A percentile compares a stretch with the other conserved stretches of the same genome.
Conservation (phyloP, 345 rosid genomes). For the Pseudoturritis turrita region DNA sequence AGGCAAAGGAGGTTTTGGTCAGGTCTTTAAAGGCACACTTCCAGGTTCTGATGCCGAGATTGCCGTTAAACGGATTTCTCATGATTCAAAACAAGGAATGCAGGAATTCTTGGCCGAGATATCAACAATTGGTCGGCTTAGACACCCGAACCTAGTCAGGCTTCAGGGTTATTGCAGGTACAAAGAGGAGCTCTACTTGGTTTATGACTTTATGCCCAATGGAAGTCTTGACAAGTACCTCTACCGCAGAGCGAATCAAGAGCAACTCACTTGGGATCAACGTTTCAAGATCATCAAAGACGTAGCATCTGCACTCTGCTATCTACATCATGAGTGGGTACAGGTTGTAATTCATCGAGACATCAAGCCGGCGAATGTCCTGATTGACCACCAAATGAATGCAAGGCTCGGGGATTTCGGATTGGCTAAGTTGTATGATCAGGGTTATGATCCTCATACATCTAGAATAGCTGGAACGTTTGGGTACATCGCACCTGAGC, state of each 20-base stretch:
- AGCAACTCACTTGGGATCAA: conserved; percentile 34
- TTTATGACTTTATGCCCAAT: conserved; percentile 44
- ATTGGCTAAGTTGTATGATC: conserved; percentile 35
- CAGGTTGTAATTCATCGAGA: conserved; percentile 45
- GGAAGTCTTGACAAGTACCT: conserved; percentile 46
- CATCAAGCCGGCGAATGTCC: conserved; percentile 34
- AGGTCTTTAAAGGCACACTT: conserved; percentile 16
- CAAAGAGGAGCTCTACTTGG: conserved; percentile 35
- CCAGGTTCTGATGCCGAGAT: background rate
- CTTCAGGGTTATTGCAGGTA: conserved; percentile 40
- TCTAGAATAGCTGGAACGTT: conserved; percentile 36
- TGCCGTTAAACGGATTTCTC: conserved; percentile 10
- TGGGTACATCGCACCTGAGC: conserved; percentile 42
- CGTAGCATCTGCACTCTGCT: conserved; percentile 33
- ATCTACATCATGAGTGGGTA: conserved; percentile 46
- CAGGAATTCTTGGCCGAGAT: conserved; percentile 22
- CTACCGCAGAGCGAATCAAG: background rate
- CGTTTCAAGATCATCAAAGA: conserved; percentile 36
- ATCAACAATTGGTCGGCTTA: conserved; percentile 17
- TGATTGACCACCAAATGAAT: conserved; percentile 34
- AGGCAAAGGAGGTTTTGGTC: conserved; percentile 22
- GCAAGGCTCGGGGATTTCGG: conserved; percentile 47
- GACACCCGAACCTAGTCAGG: conserved; percentile 29
- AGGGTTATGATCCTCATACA: conserved; percentile 29
- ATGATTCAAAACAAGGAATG: conserved; percentile 20